These are phyloP conservation scores for Saccharomycopsis javanensis DNA, from an alignment of 805 yeast genomes.

Conservation along the genomic window DNA sequence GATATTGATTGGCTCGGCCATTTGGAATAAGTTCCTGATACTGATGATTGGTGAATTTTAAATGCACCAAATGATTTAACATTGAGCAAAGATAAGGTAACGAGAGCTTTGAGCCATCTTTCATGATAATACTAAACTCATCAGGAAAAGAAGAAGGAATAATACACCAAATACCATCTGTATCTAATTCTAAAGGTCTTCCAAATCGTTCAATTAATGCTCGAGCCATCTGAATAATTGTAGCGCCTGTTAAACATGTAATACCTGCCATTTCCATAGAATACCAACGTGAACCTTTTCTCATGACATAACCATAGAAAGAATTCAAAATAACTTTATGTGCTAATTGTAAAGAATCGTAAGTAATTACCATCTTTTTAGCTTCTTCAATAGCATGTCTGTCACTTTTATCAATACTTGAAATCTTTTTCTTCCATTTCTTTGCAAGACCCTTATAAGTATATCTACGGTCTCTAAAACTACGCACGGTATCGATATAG, in stretches of 20 bases:
- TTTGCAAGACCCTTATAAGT: slow-evolving; percentile 91
- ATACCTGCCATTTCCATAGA: slow-evolving; percentile 99
- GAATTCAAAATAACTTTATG: slow-evolving; percentile 95
- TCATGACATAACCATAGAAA: slow-evolving; percentile 96
- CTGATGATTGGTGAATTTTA: slow-evolving; percentile 85
- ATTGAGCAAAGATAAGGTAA: slow-evolving; percentile 93
- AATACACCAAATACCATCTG: slow-evolving; percentile 99
- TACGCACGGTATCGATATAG: slow-evolving; percentile 88
- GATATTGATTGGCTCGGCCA: slow-evolving; percentile 55
- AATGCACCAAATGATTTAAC: slow-evolving; percentile 89
- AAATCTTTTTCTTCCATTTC: slow-evolving; percentile 80
- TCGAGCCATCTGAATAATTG: slow-evolving; percentile 96
- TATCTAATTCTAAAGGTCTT: slow-evolving; percentile 89
- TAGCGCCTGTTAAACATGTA: slow-evolving; percentile 95
- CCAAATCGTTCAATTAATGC: slow-evolving; percentile 86
- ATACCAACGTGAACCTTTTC: slow-evolving; percentile 98
- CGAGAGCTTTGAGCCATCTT: slow-evolving; percentile 66
- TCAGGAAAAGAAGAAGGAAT: slow-evolving; percentile 92
- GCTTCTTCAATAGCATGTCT: slow-evolving; percentile 74
- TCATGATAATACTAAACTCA: slow-evolving; percentile 57
- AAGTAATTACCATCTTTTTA: slow-evolving; percentile 82
- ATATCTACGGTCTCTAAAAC: slow-evolving; percentile 91
- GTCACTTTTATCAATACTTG: slow-evolving; percentile 43
- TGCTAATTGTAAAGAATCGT: slow-evolving; percentile 92
- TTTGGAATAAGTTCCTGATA: slow-evolving; percentile 74